Percentiles rank a stretch among this genome's conserved stretches.
Evolutionary conservation across 2,329 filamentous ascomycete genomes (phyloP).

Genomic region (Ciborinia camelliae): DNA sequence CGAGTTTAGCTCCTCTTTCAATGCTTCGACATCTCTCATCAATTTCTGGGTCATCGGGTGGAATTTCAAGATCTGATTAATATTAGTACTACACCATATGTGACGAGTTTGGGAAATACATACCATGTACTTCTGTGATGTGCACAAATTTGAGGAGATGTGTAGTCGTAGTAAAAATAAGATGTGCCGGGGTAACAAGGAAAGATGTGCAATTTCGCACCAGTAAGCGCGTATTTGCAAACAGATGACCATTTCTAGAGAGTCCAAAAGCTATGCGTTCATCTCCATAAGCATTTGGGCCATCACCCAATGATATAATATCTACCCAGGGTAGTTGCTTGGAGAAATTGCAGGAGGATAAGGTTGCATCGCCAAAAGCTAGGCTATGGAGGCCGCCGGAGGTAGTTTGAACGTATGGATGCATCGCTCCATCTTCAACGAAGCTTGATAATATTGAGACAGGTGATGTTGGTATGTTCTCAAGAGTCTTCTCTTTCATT

Average conservation of each 20-base stretch:
- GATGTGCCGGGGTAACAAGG: constrained; percentile 71
- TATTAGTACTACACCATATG: constrained; percentile 7
- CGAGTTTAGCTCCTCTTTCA: constrained; percentile 80
- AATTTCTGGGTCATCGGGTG: constrained; percentile 81
- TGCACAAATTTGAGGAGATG: constrained; percentile 95
- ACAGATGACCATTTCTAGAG: constrained; percentile 72
- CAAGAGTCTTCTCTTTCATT: constrained; percentile 28
- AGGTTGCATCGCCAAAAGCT: constrained; percentile 28
- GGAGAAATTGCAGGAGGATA: constrained; percentile 34
- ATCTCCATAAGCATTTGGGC: constrained; percentile 23
- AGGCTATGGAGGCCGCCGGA: constrained; percentile 34
- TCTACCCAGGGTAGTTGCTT: constrained; percentile 38
- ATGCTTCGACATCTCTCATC: constrained; percentile 91
- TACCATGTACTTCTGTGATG: constrained; percentile 63
- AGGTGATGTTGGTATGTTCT: constrained; percentile 17
- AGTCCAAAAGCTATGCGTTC: constrained; percentile 51
- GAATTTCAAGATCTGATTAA: constrained; percentile 70
- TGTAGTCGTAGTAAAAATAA: constrained; percentile 89
- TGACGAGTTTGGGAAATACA: constrained; percentile 23
- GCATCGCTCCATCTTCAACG: constrained; percentile 23
- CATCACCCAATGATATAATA: constrained; percentile 27
- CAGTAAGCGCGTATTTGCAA: constrained; percentile 69
- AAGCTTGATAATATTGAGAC: constrained; percentile 33
- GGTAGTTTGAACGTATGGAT: constrained; percentile 33
- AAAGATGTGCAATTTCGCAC: constrained; percentile 93